Conservation (phyloP, 2,329 filamentous ascomycete genomes). For the Xylariales sp. region DNA sequence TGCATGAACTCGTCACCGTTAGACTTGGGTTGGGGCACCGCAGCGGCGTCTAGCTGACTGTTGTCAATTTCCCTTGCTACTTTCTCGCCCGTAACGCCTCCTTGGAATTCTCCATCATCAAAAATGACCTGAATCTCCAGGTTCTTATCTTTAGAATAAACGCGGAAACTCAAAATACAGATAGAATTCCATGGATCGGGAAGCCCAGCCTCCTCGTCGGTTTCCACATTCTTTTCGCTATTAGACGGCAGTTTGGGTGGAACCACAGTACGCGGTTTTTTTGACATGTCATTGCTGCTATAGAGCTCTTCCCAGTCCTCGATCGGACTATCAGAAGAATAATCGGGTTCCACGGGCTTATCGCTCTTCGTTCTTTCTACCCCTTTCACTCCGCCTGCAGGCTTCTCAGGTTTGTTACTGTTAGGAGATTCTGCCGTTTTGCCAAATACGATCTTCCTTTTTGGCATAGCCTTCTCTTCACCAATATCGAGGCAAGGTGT, state of each 20-base stretch:
- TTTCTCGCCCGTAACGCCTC: conserved; percentile 54
- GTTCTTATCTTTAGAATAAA: conserved; percentile 40
- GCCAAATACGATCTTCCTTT: conserved; percentile 13
- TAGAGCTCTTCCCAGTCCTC: conserved; percentile 57
- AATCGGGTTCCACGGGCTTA: conserved; percentile 42
- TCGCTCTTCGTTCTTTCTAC: conserved; percentile 19
- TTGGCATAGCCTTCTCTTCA: conserved; percentile 5
- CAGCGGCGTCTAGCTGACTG: conserved; percentile 51
- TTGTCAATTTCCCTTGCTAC: conserved; percentile 52
- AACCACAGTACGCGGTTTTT: conserved; percentile 40
- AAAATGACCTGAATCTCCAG: conserved; percentile 51
- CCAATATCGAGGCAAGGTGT: too few species aligned
- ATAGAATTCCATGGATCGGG: conserved; percentile 37
- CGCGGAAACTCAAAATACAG: conserved; percentile 34
- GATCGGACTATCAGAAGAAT: conserved; percentile 57
- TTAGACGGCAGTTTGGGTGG: conserved; percentile 14
- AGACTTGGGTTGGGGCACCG: too few species aligned
- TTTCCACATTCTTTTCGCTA: conserved; percentile 24
- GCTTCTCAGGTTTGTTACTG: too few species aligned
- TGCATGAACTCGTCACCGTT: too few species aligned
- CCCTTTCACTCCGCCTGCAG: too few species aligned
- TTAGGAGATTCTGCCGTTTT: conserved; percentile 10
- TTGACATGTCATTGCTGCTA: conserved; percentile 52
- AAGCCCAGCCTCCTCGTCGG: conserved; percentile 33
- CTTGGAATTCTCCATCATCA: conserved; percentile 48